Evolutionary conservation across 2,329 filamentous ascomycete species (phyloP).

Genomic region (Colletotrichum tropicicola): DNA sequence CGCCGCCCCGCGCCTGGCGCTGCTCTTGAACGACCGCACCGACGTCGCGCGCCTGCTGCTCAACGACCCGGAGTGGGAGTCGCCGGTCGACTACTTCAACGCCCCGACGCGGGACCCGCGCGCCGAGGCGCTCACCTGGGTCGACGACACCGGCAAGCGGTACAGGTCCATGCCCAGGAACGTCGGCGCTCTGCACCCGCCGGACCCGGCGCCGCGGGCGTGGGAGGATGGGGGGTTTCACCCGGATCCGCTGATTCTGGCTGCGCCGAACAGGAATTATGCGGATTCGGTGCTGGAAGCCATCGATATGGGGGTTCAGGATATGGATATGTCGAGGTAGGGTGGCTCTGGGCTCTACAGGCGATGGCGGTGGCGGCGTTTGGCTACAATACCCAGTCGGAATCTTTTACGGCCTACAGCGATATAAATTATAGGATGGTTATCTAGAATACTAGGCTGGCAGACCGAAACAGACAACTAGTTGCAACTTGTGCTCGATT

Average conservation of each 20-base stretch:
- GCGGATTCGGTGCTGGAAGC: conserved; percentile 7
- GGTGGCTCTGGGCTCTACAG: background rate
- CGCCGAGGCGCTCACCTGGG: conserved; percentile 26
- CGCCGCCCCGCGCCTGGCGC: conserved; percentile 49
- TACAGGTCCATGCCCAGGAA: conserved; percentile 17
- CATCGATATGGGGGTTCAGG: conserved; percentile 17
- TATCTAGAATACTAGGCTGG: background rate
- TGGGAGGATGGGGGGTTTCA: background rate
- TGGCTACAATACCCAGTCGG: conserved; percentile 13
- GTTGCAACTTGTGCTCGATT: no score
- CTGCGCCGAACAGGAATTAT: background rate
- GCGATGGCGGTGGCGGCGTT: background rate
- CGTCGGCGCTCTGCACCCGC: conserved; percentile 10
- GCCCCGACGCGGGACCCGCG: conserved; percentile 3
- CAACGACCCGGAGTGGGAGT: conserved; percentile 53
- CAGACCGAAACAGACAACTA: background rate
- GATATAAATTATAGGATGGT: background rate
- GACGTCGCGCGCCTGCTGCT: conserved; percentile 53
- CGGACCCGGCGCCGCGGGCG: conserved; percentile 5
- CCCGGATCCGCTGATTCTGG: conserved; percentile 1
- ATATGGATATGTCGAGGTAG: conserved; percentile 16
- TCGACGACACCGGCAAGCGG: conserved; percentile 30
- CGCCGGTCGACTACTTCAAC: conserved; percentile 30
- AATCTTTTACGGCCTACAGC: background rate
- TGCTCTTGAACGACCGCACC: conserved; percentile 41